Percentiles rank a stretch among this genome's conserved stretches.
phyloP scores from a whole-genome alignment of 83 land plant genomes.

The Picea mariana region DNA sequence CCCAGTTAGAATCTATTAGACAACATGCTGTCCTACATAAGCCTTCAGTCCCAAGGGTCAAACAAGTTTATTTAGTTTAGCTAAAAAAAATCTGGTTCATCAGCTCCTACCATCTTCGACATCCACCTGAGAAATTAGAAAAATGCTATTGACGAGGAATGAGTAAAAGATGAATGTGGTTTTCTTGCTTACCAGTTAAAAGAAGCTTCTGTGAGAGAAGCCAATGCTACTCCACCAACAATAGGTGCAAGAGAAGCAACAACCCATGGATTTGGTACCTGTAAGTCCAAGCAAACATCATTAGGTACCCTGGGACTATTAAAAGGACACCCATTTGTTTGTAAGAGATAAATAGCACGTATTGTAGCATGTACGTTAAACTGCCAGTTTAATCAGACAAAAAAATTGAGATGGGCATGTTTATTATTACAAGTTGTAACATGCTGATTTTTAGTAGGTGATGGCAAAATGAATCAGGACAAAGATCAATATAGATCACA shows the following conservation, averaged over 20 bases:
- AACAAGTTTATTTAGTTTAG: background rate
- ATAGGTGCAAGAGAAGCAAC: constrained; percentile 81
- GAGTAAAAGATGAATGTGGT: too few relatives aligned
- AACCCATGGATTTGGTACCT: constrained; percentile 79
- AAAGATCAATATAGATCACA: background rate
- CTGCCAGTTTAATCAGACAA: background rate
- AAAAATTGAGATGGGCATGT: background rate
- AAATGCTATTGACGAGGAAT: background rate
- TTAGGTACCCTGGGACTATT: background rate
- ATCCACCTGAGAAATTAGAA: background rate
- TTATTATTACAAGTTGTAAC: too few relatives aligned
- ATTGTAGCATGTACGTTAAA: background rate
- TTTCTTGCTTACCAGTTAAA: constrained; percentile 83
- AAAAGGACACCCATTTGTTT: background rate
- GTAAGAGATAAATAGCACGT: background rate
- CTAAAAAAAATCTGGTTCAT: background rate
- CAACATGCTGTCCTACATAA: background rate
- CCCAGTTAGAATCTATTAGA: background rate
- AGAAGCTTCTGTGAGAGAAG: constrained; percentile 94
- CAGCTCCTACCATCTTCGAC: background rate
- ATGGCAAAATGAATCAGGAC: too few relatives aligned
- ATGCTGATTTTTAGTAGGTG: background rate
- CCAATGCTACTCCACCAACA: constrained; percentile 98
- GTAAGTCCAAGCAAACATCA: constrained; percentile 13
- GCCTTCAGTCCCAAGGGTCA: background rate